Percentiles rank a stretch among this genome's conserved stretches.
Conservation (phyloP, 164 flowering plant genomes). For the Aristolochia fimbriata region DNA sequence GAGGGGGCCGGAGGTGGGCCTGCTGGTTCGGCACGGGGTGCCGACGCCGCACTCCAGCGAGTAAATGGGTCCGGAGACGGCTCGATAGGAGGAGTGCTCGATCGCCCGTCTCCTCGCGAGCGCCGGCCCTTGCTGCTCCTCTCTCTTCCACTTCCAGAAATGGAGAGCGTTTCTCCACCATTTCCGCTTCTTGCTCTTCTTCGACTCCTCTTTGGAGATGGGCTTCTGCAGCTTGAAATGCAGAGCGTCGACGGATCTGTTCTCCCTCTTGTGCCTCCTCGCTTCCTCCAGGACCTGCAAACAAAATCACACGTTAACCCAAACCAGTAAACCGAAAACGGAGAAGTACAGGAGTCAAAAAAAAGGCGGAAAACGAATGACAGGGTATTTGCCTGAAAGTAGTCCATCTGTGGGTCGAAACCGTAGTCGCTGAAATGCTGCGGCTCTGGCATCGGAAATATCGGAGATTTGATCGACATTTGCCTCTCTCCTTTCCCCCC, state of each 20-base stretch:
- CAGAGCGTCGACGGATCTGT: conserved; percentile 43
- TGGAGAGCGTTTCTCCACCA: conserved; percentile 75
- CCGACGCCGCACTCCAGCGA: conserved; percentile 43
- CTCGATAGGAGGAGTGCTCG: conserved; percentile 5
- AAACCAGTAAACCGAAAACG: not conserved
- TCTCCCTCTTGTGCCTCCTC: conserved; percentile 42
- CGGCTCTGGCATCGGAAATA: conserved; percentile 50
- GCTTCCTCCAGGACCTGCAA: conserved; percentile 71
- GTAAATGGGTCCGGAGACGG: conserved; percentile 68
- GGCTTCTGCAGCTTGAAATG: conserved; percentile 85
- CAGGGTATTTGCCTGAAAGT: conserved; percentile 52
- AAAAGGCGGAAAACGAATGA: conserved; percentile 2
- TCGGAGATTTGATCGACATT: conserved; percentile 25
- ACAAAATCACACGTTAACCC: not conserved
- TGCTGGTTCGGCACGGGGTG: conserved; percentile 36
- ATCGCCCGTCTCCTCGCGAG: conserved; percentile 2
- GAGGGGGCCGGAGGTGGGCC: conserved; percentile 63
- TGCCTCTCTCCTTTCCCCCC: not conserved
- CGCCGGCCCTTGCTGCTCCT: not conserved
- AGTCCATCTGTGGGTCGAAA: conserved; percentile 80
- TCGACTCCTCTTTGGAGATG: conserved; percentile 43
- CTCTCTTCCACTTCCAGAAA: conserved; percentile 54
- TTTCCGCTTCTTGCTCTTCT: conserved; percentile 34
- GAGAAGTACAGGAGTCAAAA: not conserved
- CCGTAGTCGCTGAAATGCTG: conserved; percentile 93